These are phyloP conservation scores for Avicennia marina DNA, from an alignment of 257 asterid species.

Conservation along the genomic window DNA sequence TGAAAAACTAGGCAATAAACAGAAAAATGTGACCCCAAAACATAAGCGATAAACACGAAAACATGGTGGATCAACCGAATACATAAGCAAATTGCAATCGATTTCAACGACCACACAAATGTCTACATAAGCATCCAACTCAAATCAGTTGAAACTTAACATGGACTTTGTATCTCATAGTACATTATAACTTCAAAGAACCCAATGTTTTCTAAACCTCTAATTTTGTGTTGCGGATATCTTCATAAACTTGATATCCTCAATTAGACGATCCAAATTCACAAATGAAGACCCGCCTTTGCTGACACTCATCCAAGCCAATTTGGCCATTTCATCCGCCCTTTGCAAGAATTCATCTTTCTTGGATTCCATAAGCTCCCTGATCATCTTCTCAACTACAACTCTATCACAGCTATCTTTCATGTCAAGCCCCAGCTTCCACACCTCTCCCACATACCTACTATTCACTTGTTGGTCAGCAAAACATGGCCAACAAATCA, in stretches of 20 bases:
- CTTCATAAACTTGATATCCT: slow-evolving; percentile 26
- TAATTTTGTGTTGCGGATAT: too few relatives aligned
- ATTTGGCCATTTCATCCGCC: slow-evolving; percentile 21
- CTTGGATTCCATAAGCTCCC: slow-evolving; percentile 43
- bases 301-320: slow-evolving; percentile 26
- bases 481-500: slow-evolving; percentile 46
- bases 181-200: too few relatives aligned
- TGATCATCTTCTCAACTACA: slow-evolving; percentile 35
- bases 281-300: slow-evolving; percentile 38
- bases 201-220: too few relatives aligned
- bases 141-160: too few relatives aligned
- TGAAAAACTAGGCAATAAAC: too few relatives aligned
- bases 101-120: too few relatives aligned
- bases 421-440: slow-evolving; percentile 52
- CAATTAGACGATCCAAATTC: slow-evolving; percentile 35
- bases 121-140: too few relatives aligned
- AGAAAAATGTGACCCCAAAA: too few relatives aligned
- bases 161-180: too few relatives aligned
- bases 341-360: slow-evolving; percentile 35
- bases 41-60: too few relatives aligned
- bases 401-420: slow-evolving; percentile 47
- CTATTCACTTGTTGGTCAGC: slow-evolving; percentile 47
- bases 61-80: too few relatives aligned
- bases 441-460: slow-evolving; percentile 36
- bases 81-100: too few relatives aligned